Evolutionary conservation across 805 yeast species (phyloP), one percentile per base, ranked within the genome.

Genomic region (Ogataea paradorogensis): DNA sequence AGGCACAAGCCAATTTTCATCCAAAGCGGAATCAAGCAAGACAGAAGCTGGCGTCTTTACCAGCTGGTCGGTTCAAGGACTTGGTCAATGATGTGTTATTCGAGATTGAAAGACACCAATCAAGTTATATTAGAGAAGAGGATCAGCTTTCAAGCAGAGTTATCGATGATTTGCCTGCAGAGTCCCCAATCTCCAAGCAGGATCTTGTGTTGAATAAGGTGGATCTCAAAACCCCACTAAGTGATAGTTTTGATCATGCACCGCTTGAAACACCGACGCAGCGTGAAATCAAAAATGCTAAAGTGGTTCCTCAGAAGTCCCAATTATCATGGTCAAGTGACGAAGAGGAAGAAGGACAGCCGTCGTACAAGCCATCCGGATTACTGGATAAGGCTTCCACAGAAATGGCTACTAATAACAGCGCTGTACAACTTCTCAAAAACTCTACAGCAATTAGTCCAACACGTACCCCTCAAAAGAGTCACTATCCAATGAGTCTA

Each of bases 11-110:
- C 6, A 71, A 74, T 14, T 88, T 87, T 65, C 99, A 93, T 62
- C 90, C 95, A 30, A 90, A 89, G 58, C 76, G 99, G 56, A 95
- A 93, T 58, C 95, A 89, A 62, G 98, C 99, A 2, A 75, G 99
- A 53, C 86, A 86, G 61, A 91, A 90, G 64, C 73, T 93, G 51
- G 83, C 96, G 5, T 79, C 85, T 34, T 74, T 93, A 43, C 93
- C 96, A 2, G 80, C 81, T 35, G 61, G 81, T 3, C 67, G 98
- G 45, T 93, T 93, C 66, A 82, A 82, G 52, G 99, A 91, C 59
- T 75, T 93, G 59, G 95, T 88, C 14, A 81, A 84, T 42, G 99
- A 93, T 59, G 89, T 93, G 30, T 69, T 84, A 30, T 86, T 69
- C 59, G 99, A 93, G 62, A 85, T 89, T 35, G 88, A 84, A 55